A percentile compares a stretch with the other conserved stretches of the same genome.
phyloP scores from a whole-genome alignment of 306 rosid genomes.

The Castanopsis chinensis region DNA sequence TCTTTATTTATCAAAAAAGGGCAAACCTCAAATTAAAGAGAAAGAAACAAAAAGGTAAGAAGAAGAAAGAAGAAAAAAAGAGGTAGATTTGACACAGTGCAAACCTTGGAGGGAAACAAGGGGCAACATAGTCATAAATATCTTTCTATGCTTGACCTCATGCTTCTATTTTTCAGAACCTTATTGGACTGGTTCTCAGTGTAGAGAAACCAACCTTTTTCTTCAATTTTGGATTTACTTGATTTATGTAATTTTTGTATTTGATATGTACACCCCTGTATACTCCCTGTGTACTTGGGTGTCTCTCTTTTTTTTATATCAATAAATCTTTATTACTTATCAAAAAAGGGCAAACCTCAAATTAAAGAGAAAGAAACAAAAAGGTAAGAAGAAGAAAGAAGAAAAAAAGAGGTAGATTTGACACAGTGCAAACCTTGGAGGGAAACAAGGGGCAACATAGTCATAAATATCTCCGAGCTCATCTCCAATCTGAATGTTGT shows the following conservation, averaged over 20 bases:
- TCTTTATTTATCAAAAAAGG: no score
- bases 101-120: slow-evolving; percentile 98
- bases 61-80: background rate
- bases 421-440: slow-evolving; percentile 72
- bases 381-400: slow-evolving; percentile 11
- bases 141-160: slow-evolving; percentile 13
- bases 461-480: slow-evolving; percentile 96
- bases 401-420: slow-evolving; percentile 2
- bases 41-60: slow-evolving; percentile 23
- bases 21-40: background rate
- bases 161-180: no score
- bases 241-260: no score
- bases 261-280: no score
- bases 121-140: slow-evolving; percentile 86
- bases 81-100: slow-evolving; percentile 22
- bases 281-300: no score
- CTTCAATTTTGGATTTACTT: no score
- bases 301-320: no score
- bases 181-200: no score
- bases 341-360: no score
- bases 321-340: no score
- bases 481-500: slow-evolving; percentile 70
- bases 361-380: slow-evolving; percentile 19
- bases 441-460: slow-evolving; percentile 92
- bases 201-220: no score